Conservation (phyloP, 306 rosid species). For the Sechiopsis laciniata region DNA sequence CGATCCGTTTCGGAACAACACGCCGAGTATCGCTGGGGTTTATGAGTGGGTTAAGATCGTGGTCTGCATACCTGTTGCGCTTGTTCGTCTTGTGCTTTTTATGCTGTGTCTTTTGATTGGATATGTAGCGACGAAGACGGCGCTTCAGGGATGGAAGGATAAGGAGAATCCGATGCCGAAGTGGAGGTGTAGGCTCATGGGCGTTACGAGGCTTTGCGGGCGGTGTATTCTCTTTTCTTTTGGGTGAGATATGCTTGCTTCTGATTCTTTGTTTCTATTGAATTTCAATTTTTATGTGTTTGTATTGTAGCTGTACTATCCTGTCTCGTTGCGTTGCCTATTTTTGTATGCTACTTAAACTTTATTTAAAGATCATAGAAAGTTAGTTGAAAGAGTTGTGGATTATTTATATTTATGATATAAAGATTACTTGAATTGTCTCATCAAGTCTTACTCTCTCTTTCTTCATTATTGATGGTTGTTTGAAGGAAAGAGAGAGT, state of each 20-base stretch:
- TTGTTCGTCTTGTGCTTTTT: slow-evolving; percentile 50
- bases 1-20: slow-evolving; percentile 67
- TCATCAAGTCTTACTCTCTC: no score
- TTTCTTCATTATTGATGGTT: no score
- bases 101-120: slow-evolving; percentile 55
- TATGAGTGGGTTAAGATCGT: slow-evolving; percentile 67
- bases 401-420: background rate
- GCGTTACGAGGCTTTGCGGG: slow-evolving; percentile 68
- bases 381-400: background rate
- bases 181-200: slow-evolving; percentile 79
- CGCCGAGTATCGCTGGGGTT: slow-evolving; percentile 42
- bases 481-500: no score
- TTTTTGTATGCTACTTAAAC: background rate
- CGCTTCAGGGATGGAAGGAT: slow-evolving; percentile 79
- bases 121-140: slow-evolving; percentile 58
- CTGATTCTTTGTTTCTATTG: background rate
- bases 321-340: background rate
- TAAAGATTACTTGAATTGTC: background rate
- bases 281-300: background rate
- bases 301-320: background rate
- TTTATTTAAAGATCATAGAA: background rate
- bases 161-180: slow-evolving; percentile 68
- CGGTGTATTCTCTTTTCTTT: slow-evolving; percentile 80
- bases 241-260: slow-evolving; percentile 41
- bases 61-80: slow-evolving; percentile 51